Base-by-base conservation (phyloP, 75 land plant species). In the Sequoia sempervirens region DNA sequence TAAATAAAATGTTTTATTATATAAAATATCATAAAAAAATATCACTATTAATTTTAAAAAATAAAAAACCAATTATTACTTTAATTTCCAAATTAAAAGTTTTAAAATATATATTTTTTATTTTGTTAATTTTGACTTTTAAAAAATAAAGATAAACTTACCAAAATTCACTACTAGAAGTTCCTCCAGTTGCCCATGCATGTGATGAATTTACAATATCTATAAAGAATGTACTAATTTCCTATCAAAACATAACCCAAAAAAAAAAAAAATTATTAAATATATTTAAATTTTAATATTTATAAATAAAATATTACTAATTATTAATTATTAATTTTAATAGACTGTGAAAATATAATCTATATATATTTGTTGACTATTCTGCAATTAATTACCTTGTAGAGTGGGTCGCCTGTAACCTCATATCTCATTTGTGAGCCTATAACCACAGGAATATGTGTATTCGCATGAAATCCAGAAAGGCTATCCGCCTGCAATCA, bases 341-440 rank as follows among this genome's bases (percentile, higher is more conserved):
- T 9, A 0, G 10, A 9, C 9, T 9, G 9, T 9, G 0, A 47
- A 45, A 5, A 4, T 45, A 6, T 8, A 5, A 45, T 45, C 47
- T 7, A 46, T 5, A 46, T 46, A 46, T n/a, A n/a, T 6, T 45
- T 45, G 0, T 45, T 5, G 7, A 46, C 0, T 26, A 61, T 61
- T 61, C 20, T 64, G 26, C 28, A 80, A 28, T 80, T 30, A 80
- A 2, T 86, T 88, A 97, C 99, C 96, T 90, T 96, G 76, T 96
- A 94, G 82, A 97, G 89, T 18, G 84, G 86, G 83, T 97, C 99
- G 28, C 98, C 98, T 68, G 95, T 93, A 37, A 93, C 85, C 82
- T 97, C 96, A 50, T 96, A 96, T n/a, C 99, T 92, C 94, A 88
- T 92, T 85, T 97, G 99, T 81, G 98, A 86, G 58, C 99, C 99